Evolutionary conservation across 2,329 filamentous ascomycete species (phyloP), one percentile per base, ranked within the genome.

Genomic region (Torrubiella hemipterigena): DNA sequence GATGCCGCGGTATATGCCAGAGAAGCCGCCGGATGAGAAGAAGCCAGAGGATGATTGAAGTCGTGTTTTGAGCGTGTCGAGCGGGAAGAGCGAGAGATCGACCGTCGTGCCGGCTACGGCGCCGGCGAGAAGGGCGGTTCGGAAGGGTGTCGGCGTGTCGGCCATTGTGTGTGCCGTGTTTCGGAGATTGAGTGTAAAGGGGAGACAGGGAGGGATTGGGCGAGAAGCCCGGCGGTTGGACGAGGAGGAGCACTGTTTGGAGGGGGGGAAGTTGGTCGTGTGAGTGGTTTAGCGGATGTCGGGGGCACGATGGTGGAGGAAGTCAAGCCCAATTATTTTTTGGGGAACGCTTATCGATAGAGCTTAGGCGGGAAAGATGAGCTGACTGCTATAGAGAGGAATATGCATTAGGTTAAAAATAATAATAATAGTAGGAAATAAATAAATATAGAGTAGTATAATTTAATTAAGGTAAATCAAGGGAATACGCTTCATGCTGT

Each of bases 31-130:
- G 3, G 79, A 77, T 34, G 81, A 68, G 50, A 84, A 75, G 65
- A 94, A 86, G 54, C 80, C 77, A 34, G 68, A 54, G 29, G 72
- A 72, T 40, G 86, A 85, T 63, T 98, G 91, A 6, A 98, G 83
- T 12, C 91, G 86, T 26, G 93, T 98, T 63, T 98, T 98, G 52
- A 98, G 78, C 0, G 91, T 98, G 70, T 98, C 93, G 67, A 98
- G 85, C 1, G 91, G 91, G 65, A 83, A 98, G 51, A 98, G 83
- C 34, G 86, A 86, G 49, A 94, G 78, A 71, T 98, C 91, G 57
- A 96, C 91, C 11, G 87, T 93, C 29, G 91, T 91, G 51, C 91
- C 91, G 43, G 91, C 91, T 43, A 95, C 65, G 50, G 78, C 91
- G 55, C 91, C 91, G 44, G 91, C 85, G 67, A 78, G 54, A 46